Evolutionary conservation across 139 green algal genomes (phyloP), one percentile per base, ranked within the genome.

Genomic region (Axilococcus clingmanii): DNA sequence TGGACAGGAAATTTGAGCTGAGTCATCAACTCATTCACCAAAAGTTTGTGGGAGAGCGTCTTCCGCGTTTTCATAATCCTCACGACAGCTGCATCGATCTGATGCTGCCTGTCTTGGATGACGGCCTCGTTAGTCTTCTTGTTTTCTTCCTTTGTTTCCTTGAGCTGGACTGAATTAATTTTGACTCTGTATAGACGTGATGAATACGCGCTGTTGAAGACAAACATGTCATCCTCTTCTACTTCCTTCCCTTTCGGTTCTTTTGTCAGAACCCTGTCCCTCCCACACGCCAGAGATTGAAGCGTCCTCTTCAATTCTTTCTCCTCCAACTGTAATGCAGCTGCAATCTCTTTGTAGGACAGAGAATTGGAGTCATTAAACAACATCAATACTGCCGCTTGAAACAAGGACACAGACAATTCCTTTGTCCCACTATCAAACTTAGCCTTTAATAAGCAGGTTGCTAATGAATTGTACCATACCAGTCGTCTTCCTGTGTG

Each of bases 11-110:
- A 99, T 59, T 89, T 88, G 40, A 99, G 74, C 82, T 97, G 89
- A 19, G 73, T 55, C 58, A 92, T 67, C 20, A 95, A 79, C 70
- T 99, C 91, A 14, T 62, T 62, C 28, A 97, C 78, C 33, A 99
- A 77, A 65, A 97, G 75, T 68, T 87, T 89, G 77, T 99, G 92
- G 28, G 52, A 70, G 17, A 98, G 76, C 36, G 75, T 78, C 63
- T 95, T 95, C 41, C 92, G 74, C 38, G 82, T 93, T 79, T 99
- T 99, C 92, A 99, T 97, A 51, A 96, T 87, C n/a, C 91, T 80
- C 52, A 97, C 89, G 11, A 97, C 83, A 14, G 89, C 89, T 0
- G 92, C 92, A 63, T 99, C 92, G 44, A 97, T 94, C 74, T 95
- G 83, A 59, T 94, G 86, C 66, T 93, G 81, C 19, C 87, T 68